Base-by-base conservation (phyloP, 2,329 filamentous ascomycete genomes). In the Pseudogymnoascus sp. region DNA sequence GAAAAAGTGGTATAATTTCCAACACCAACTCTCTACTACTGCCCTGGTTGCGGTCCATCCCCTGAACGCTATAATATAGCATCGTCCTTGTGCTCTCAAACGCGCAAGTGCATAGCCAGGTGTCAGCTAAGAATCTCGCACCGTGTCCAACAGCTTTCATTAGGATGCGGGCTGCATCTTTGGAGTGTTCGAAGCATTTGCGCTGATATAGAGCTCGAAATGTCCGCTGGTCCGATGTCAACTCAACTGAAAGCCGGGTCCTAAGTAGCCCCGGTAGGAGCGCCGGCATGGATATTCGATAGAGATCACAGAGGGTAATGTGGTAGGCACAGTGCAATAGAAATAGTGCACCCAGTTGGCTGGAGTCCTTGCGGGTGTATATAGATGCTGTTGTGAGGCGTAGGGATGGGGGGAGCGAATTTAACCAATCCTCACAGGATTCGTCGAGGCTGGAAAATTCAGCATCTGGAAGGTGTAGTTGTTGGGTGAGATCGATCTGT, bases 81-180 rank as follows among this genome's bases (percentile, higher is more conserved):
- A 81, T 79, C 38, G 79, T 76, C 4, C 78, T 74, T 59, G 76
- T 79, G 65, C 78, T 79, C 62, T 80, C 78, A 66, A 79, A 80
- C 1, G 77, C 74, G 64, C 80, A 80, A 14, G 77, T 79, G 1
- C 78, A 78, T 31, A 79, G 71, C 68, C 79, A 70, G 50, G 76
- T 78, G 53, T 81, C 78, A 0, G 78, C 77, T 24, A 81, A 66
- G 37, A 77, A 74, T 3, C 75, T 69, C 4, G 72, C 68, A 12
- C 78, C 78, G 65, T 79, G 77, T 38, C 75, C 73, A 2, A 74
- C 74, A 6, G 77, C 75, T 61, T 78, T 75, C 6, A 75, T 73
- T 16, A 78, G 64, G 19, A 78, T 77, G 6, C 69, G 69, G 2
- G 77, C 72, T 37, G 78, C 53, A 24, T 60, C 31, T 28, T 28